Evolutionary conservation across 78 protist genomes (phyloP), one percentile per base, ranked within the genome.

Genomic region (Guillardia theta): DNA sequence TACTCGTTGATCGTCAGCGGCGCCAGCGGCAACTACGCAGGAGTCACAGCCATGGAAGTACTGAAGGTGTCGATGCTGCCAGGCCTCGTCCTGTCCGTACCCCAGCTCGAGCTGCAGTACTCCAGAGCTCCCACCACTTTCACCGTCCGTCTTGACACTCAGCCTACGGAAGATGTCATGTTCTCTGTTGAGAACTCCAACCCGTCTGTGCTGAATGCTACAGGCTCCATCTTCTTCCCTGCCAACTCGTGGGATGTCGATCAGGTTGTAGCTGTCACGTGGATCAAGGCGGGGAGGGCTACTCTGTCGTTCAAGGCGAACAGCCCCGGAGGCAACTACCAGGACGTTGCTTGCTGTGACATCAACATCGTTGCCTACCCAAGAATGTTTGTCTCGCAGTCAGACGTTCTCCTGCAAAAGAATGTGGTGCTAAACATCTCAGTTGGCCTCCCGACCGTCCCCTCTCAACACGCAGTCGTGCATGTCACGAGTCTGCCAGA

Each of bases 311-410:
- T 37, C 8, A 8, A 18, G 24, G 45, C 50, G 37, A 43, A 36
- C 45, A 78, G 48, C 50, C 48, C 90, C 8, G 90, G 90, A 46
- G 90, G 90, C 10, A 78, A 78, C 48, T 78, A 78, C 90, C 19
- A 78, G 53, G 15, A 36, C 18, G 90, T 78, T 18, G 18, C 43
- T 36, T 43, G 53, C 1, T 45, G 48, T 6, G 30, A 0, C 50
- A 50, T 78, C 43, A 78, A 18, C 0, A 50, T 78, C n/a, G 18
- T 15, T 10, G 45, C 90, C 1, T 43, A 43, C 33, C 90, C 0
- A 8, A 46, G 53, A 4, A 8, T 78, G 43, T 44, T 36, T 5
- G 90, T 78, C 48, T 78, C 90, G 48, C 10, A 36, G 90, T 5
- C 90, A 24, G 12, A 50, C 33, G 44, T 78, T 0, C 45, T 37